A percentile compares a stretch with the other conserved stretches of the same genome.
These are phyloP conservation scores for Geosmithia putterillii DNA, from an alignment of 2,329 filamentous ascomycete genomes.

Conservation along the genomic window DNA sequence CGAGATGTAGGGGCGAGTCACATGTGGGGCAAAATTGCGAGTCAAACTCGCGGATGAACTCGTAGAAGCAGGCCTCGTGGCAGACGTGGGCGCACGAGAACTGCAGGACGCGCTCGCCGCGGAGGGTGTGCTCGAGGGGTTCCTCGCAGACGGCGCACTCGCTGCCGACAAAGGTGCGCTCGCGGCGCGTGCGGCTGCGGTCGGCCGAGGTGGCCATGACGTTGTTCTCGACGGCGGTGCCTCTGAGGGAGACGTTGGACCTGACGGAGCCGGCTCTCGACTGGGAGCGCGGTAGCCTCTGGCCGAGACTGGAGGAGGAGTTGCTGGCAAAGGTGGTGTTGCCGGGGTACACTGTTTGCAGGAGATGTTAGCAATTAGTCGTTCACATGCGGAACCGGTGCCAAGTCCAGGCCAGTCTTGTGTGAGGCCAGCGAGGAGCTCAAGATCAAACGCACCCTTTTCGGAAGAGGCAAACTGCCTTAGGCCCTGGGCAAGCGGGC, in stretches of 20 bases:
- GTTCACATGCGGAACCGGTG: no score
- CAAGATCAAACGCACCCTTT: constrained; percentile 1
- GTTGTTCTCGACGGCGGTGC: constrained; percentile 26
- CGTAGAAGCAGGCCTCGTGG: constrained; percentile 97
- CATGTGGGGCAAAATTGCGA: constrained; percentile 91
- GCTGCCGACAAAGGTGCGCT: constrained; percentile 89
- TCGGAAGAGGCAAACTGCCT: constrained; percentile 1
- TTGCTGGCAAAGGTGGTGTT: background rate
- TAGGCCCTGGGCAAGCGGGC: background rate
- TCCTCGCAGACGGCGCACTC: constrained; percentile 96
- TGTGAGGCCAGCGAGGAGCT: background rate
- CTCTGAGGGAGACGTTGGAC: constrained; percentile 19
- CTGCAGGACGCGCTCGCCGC: constrained; percentile 86
- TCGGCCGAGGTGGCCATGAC: constrained; percentile 43
- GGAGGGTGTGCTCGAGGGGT: constrained; percentile 86
- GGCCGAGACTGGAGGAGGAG: constrained; percentile 3
- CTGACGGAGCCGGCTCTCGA: constrained; percentile 19
- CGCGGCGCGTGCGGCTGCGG: constrained; percentile 65
- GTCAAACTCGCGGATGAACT: constrained; percentile 91
- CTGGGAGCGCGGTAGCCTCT: constrained; percentile 12
- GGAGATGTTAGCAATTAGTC: background rate
- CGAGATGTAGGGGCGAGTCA: constrained; percentile 79
- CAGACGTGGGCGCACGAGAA: constrained; percentile 96
- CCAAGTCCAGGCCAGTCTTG: background rate
- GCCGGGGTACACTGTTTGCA: background rate